Percentiles rank a stretch among this genome's conserved stretches.
Conservation (phyloP, 768 basidiomycete species). For the Phlegmacium glaucopus region DNA sequence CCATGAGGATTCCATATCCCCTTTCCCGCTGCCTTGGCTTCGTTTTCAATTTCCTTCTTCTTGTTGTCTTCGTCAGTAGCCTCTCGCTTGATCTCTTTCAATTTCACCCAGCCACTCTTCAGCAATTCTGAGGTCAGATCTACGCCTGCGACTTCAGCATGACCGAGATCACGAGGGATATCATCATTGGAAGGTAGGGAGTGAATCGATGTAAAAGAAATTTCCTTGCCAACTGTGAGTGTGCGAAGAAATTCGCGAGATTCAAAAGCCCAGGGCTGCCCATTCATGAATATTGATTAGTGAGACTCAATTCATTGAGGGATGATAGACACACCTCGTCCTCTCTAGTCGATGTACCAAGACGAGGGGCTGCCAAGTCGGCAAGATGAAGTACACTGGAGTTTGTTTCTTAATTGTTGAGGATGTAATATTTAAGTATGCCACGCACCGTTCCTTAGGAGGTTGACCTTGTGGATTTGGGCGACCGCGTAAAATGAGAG, state of each 20-base stretch:
- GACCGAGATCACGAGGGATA: conserved; percentile 74
- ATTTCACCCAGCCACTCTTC: conserved; percentile 87
- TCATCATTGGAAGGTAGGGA: conserved; percentile 77
- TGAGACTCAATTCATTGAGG: not conserved
- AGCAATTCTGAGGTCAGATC: conserved; percentile 79
- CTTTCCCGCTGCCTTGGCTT: conserved; percentile 70
- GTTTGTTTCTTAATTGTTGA: not conserved
- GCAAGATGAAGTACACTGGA: conserved; percentile 84
- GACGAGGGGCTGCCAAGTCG: conserved; percentile 78
- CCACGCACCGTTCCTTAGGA: conserved; percentile 79
- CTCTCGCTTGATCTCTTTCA: conserved; percentile 85
- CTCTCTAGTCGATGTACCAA: conserved; percentile 78
- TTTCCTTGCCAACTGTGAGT: conserved; percentile 85
- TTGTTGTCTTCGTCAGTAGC: conserved; percentile 73
- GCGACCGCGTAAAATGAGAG: conserved; percentile 77
- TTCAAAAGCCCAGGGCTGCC: conserved; percentile 88
- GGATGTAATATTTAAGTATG: not conserved
- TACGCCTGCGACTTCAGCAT: conserved; percentile 65
- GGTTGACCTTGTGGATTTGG: conserved; percentile 80
- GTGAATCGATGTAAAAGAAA: conserved; percentile 81
- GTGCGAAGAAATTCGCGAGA: conserved; percentile 89
- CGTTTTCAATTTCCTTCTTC: conserved; percentile 70
- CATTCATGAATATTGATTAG: not conserved
- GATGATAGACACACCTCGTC: conserved; percentile 65
- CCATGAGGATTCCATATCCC: conserved; percentile 88